A percentile compares a stretch with the other conserved stretches of the same genome.
Conservation (phyloP, 176 grass and related monocot genomes). For the Secale cereale region DNA sequence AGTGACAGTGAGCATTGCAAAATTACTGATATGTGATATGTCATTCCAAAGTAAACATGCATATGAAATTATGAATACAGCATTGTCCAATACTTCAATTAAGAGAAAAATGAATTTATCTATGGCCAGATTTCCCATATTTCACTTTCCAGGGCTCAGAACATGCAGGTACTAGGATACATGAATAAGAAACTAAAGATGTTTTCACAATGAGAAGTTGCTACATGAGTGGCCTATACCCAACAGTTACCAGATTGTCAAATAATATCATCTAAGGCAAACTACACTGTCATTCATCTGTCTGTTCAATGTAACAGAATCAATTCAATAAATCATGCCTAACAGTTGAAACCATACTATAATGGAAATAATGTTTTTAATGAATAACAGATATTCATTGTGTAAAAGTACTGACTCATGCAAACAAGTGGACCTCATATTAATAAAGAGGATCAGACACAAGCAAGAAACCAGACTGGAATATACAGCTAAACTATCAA, state of each 20-base stretch:
- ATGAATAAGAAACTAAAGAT: background rate
- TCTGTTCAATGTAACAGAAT: background rate
- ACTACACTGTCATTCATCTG: background rate
- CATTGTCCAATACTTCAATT: background rate
- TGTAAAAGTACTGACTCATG: background rate
- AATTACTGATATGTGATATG: background rate
- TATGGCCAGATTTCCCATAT: background rate
- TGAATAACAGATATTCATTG: background rate
- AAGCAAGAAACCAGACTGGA: background rate
- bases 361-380: background rate
- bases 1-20: background rate
- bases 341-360: background rate
- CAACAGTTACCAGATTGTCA: constrained; percentile 9
- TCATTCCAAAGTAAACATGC: background rate
- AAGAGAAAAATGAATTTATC: background rate
- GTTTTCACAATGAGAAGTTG: constrained; percentile 48
- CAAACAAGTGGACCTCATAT: background rate
- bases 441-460: background rate
- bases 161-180: background rate
- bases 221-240: constrained; percentile 64
- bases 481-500: background rate
- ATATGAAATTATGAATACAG: background rate
- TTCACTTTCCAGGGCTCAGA: background rate
- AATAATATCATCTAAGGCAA: background rate
- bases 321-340: background rate